A percentile compares a stretch with the other conserved stretches of the same genome.
phyloP scores from a whole-genome alignment of 75 land plant genomes.

The Picea sitchensis region DNA sequence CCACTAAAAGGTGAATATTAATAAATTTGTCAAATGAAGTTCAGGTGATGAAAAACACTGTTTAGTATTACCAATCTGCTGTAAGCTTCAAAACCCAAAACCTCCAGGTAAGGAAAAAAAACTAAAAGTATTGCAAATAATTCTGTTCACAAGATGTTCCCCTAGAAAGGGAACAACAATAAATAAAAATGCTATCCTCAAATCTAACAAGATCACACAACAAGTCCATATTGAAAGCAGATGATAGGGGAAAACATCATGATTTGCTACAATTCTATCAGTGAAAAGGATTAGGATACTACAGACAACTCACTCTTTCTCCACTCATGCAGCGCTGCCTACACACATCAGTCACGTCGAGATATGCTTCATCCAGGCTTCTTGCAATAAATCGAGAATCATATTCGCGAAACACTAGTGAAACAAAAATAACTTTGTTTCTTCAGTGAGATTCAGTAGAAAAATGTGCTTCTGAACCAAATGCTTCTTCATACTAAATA shows the following conservation, averaged over 20 bases:
- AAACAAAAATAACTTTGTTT: neutral
- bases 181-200: neutral
- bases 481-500: neutral
- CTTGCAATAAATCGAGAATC: conserved; percentile 75
- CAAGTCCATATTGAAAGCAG: no score
- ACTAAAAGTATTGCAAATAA: neutral
- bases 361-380: conserved; percentile 94
- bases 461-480: neutral
- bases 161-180: neutral
- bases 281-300: neutral
- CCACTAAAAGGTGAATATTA: neutral
- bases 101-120: neutral
- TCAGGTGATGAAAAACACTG: neutral
- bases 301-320: conserved; percentile 46
- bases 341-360: conserved; percentile 79
- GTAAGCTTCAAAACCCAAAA: neutral
- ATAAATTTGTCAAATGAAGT: neutral
- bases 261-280: neutral
- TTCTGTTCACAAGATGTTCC: neutral
- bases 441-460: neutral
- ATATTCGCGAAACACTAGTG: conserved; percentile 65
- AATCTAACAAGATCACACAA: no score
- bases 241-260: neutral
- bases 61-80: neutral
- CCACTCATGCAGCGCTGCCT: conserved; percentile 28